Evolutionary conservation across 2,329 filamentous ascomycete genomes (phyloP).

Genomic region (Didymella sp.): DNA sequence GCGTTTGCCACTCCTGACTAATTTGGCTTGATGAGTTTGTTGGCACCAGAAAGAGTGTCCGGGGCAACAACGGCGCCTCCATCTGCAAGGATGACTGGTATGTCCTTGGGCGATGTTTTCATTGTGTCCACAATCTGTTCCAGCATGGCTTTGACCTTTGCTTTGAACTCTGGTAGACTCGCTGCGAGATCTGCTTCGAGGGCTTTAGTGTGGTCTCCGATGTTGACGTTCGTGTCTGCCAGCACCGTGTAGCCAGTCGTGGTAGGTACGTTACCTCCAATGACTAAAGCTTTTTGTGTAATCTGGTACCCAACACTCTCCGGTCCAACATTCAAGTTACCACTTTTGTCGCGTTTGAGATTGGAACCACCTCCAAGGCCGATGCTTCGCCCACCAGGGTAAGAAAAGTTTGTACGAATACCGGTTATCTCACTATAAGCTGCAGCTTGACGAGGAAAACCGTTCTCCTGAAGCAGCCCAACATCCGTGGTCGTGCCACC

Average conservation of each 20-base stretch:
- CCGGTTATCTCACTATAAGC: conserved; percentile 68
- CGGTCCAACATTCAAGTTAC: background rate
- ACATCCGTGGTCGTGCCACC: conserved; percentile 72
- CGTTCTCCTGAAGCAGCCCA: conserved; percentile 65
- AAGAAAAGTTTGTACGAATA: conserved; percentile 65
- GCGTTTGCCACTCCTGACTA: conserved; percentile 69
- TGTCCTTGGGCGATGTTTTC: conserved; percentile 65
- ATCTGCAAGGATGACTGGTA: conserved; percentile 68
- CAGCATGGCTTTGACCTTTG: conserved; percentile 58
- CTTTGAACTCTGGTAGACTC: conserved; percentile 44
- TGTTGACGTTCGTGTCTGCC: background rate
- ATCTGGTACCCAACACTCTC: background rate
- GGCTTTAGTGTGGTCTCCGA: conserved; percentile 36
- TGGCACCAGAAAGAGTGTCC: conserved; percentile 61
- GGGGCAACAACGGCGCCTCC: conserved; percentile 68
- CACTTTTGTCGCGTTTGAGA: conserved; percentile 49
- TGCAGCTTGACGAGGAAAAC: conserved; percentile 68
- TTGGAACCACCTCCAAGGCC: conserved; percentile 66
- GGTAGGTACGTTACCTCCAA: background rate
- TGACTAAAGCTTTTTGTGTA: background rate
- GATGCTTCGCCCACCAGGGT: conserved; percentile 65
- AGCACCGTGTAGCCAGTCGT: background rate
- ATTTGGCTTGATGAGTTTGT: conserved; percentile 61
- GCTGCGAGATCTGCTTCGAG: conserved; percentile 37
- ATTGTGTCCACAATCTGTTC: conserved; percentile 66